phyloP scores from a whole-genome alignment of 257 asterid genomes.

The Verbascum thapsus region DNA sequence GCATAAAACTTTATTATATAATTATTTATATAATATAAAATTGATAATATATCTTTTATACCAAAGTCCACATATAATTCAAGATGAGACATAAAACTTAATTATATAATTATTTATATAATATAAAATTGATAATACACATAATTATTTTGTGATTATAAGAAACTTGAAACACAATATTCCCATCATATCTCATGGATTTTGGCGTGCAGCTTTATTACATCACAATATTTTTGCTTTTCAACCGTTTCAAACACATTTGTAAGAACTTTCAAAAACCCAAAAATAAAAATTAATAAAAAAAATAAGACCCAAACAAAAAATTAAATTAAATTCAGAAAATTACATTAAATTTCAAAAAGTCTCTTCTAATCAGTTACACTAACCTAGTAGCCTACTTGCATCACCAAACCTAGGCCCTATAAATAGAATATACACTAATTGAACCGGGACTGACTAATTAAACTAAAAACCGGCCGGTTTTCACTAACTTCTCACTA shows the following conservation, averaged over 20 bases:
- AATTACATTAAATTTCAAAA: constrained; percentile 42
- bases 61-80: too few relatives aligned
- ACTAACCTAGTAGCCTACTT: constrained; percentile 50
- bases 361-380: constrained; percentile 51
- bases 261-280: background rate
- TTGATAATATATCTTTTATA: too few relatives aligned
- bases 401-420: constrained; percentile 58
- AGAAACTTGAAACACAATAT: too few relatives aligned
- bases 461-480: constrained; percentile 30
- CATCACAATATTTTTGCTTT: constrained; percentile 35
- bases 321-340: constrained; percentile 6
- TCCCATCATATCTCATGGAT: background rate
- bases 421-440: constrained; percentile 51
- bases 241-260: constrained; percentile 28
- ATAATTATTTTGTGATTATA: too few relatives aligned
- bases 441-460: constrained; percentile 39
- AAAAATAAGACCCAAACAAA: background rate
- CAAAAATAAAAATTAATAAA: background rate
- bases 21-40: background rate
- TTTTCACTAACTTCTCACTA: constrained; percentile 20
- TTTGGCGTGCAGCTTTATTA: constrained; percentile 27
- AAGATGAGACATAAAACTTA: background rate
- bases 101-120: background rate
- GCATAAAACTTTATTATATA: background rate
- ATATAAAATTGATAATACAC: too few relatives aligned